Conservation (phyloP, 2,329 filamentous ascomycete genomes). For the Xylogone sp. region DNA sequence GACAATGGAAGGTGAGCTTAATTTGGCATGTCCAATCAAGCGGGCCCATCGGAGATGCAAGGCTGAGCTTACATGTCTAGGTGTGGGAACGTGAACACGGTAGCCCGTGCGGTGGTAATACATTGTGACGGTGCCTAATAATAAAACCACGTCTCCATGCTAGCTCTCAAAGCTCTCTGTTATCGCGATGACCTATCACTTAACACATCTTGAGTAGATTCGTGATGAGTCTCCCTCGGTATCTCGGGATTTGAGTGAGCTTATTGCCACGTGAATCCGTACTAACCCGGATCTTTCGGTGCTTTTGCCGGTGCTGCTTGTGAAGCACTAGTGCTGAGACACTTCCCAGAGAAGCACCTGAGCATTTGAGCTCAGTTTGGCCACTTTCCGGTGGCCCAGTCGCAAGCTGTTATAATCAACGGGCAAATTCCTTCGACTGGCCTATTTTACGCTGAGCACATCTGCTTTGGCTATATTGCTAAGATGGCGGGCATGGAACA, state of each 20-base stretch:
- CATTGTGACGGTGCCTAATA: not conserved
- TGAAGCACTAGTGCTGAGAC: not conserved
- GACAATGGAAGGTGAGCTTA: not conserved
- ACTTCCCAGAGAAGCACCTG: not conserved
- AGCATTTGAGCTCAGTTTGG: not conserved
- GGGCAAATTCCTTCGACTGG: not conserved
- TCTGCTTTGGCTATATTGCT: not conserved
- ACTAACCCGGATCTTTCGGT: not conserved
- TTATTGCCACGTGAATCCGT: not conserved
- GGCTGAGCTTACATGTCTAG: not conserved
- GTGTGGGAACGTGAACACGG: not conserved
- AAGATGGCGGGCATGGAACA: conserved; percentile 92
- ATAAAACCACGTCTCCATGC: not conserved
- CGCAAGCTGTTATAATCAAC: not conserved
- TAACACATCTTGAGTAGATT: not conserved
- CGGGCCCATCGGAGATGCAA: not conserved
- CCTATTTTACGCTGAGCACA: no score
- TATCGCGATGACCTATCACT: not conserved
- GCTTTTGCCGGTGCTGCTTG: not conserved
- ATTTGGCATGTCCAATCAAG: not conserved
- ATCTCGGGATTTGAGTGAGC: not conserved
- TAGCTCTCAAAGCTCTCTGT: not conserved
- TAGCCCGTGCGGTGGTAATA: not conserved
- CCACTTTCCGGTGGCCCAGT: not conserved
- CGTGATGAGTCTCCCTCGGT: not conserved